Evolutionary conservation across 768 basidiomycete genomes (phyloP).

Genomic region (Mycena metata): DNA sequence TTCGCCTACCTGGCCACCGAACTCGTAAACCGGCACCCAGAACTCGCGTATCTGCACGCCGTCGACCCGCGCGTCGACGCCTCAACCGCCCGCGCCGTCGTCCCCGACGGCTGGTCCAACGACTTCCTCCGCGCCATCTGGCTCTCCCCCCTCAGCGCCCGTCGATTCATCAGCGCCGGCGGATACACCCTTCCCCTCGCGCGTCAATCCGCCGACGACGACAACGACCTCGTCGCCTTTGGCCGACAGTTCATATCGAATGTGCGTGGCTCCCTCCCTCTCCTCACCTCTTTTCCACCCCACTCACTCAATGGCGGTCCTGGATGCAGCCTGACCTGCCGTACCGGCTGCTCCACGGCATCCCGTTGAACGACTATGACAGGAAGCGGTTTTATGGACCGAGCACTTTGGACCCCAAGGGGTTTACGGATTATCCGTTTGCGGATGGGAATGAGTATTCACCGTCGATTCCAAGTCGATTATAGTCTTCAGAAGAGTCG

Average conservation of each 20-base stretch:
- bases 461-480: neutral
- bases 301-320: neutral
- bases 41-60: constrained; percentile 66
- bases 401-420: constrained; percentile 20
- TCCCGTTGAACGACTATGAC: constrained; percentile 26
- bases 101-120: constrained; percentile 29
- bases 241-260: constrained; percentile 39
- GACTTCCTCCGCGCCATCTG: constrained; percentile 19
- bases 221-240: constrained; percentile 32
- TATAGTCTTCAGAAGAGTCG: no score
- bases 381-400: constrained; percentile 28
- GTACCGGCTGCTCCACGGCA: constrained; percentile 22
- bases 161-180: constrained; percentile 37
- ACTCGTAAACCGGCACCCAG: constrained; percentile 58
- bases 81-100: constrained; percentile 30
- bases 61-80: constrained; percentile 54
- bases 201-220: constrained; percentile 41
- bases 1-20: constrained; percentile 63
- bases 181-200: constrained; percentile 48
- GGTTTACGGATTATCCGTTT: constrained; percentile 38
- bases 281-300: neutral
- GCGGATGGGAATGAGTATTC: constrained; percentile 2
- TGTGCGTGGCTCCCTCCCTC: constrained; percentile 3
- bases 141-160: neutral
- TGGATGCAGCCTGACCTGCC: constrained; percentile 34